Percentiles rank a stretch among this genome's conserved stretches.
Conservation (phyloP, 192 early-diverging fungal genomes). For the Geranomyces michiganensis region DNA sequence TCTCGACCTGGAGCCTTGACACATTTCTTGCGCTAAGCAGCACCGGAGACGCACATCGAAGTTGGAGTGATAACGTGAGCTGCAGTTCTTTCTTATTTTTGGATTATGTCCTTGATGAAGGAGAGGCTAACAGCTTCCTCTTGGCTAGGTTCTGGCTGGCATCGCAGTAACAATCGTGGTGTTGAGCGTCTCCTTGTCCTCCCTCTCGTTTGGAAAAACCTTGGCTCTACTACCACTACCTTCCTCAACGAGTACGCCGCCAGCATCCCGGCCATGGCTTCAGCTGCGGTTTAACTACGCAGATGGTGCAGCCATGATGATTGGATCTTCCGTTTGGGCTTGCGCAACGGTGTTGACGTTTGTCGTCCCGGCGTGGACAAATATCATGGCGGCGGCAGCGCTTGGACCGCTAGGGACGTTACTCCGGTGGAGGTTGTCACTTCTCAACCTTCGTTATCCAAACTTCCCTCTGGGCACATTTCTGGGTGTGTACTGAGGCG, state of each 20-base stretch:
- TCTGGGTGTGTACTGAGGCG: slow-evolving; percentile 17
- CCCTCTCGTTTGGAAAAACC: slow-evolving; percentile 23
- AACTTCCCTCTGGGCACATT: slow-evolving; percentile 45
- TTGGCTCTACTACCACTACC: neutral
- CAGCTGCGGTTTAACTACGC: neutral
- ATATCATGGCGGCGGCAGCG: slow-evolving; percentile 17
- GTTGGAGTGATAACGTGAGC: slow-evolving; percentile 24
- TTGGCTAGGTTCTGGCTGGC: slow-evolving; percentile 29
- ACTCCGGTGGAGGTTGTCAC: slow-evolving; percentile 29
- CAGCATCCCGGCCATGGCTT: neutral
- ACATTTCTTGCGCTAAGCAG: slow-evolving; percentile 22
- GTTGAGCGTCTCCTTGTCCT: slow-evolving; percentile 17
- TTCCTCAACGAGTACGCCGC: neutral
- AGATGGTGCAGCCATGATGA: neutral
- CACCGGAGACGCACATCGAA: neutral
- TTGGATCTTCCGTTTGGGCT: neutral
- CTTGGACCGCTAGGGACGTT: slow-evolving; percentile 30
- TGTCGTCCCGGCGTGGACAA: neutral
- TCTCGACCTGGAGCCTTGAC: slow-evolving; percentile 35
- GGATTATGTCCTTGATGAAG: too few species aligned
- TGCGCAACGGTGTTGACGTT: neutral
- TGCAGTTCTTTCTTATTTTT: too few species aligned
- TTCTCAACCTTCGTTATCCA: slow-evolving; percentile 23
- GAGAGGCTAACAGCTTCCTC: neutral
- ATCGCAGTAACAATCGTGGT: slow-evolving; percentile 19